phyloP scores from a whole-genome alignment of 129 eudicot genomes.

The Flaveria linearis region DNA sequence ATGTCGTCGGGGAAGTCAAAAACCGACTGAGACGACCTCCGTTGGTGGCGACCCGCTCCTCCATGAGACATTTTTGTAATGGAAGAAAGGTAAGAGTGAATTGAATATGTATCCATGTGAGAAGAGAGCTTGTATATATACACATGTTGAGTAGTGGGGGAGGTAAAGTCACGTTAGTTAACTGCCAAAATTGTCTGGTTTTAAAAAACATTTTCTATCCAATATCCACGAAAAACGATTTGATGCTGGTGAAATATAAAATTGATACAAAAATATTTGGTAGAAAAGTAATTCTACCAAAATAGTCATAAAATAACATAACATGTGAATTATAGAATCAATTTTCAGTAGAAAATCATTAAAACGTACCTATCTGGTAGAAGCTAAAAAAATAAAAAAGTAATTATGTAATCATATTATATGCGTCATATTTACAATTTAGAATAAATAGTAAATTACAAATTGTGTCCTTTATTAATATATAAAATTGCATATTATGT shows the following conservation, averaged over 20 bases:
- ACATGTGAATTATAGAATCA: too few species aligned
- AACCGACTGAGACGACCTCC: conserved; percentile 72
- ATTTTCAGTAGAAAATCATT: too few species aligned
- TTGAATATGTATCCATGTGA: conserved; percentile 19
- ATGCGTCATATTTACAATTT: too few species aligned
- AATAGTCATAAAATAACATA: not conserved
- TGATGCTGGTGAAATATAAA: not conserved
- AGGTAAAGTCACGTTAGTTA: conserved; percentile 17
- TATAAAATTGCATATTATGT: too few species aligned
- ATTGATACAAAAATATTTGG: not conserved
- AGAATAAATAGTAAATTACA: too few species aligned
- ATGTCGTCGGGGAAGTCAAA: conserved; percentile 60
- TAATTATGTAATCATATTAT: too few species aligned
- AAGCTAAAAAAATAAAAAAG: too few species aligned
- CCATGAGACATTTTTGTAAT: conserved; percentile 53
- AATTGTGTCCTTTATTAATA: too few species aligned
- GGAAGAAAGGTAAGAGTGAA: conserved; percentile 25
- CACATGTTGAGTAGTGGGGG: conserved; percentile 6
- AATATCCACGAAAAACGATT: not conserved
- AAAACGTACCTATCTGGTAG: too few species aligned
- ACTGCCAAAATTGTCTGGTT: conserved; percentile 17
- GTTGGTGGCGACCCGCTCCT: conserved; percentile 60
- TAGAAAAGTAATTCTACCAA: too few species aligned
- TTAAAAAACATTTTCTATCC: conserved; percentile 10
- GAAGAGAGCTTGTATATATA: conserved; percentile 24